Base-by-base conservation (phyloP, 192 early-diverging fungal species). In the Entomortierella lignicola region DNA sequence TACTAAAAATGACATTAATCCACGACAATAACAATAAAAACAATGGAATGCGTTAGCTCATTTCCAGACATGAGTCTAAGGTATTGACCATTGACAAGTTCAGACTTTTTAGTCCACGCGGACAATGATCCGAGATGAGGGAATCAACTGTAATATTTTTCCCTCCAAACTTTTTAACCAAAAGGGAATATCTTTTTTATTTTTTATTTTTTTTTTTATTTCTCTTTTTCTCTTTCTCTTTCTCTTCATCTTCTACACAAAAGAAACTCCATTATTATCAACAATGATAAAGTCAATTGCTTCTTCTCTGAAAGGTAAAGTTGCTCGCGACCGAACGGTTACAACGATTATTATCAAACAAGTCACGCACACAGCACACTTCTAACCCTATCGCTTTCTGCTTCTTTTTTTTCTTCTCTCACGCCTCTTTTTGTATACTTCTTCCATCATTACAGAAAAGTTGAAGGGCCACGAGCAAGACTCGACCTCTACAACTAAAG, bases 241-340 rank as follows among this genome's bases (percentile, higher is more conserved):
- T 15, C 44, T 20, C 44, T 20, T 47, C 44, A 2, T 47, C 2
- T 15, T 20, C 44, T 47, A 12, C 20, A 10, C 39, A 42, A 6
- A 10, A 10, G 26, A 29, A 55, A 29, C 54, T 10, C 10, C 50
- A 55, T 10, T 29, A 20, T 47, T 47, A 47, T 20, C 12, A 3
- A 57, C 31, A 26, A 57, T 57, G 55, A 8, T 57, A 6, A 57
- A 57, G 30, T 34, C 55, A 17, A 30, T 57, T 57, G 25, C 55
- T 20, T 20, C 55, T 5, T 5, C 29, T 5, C 8, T 57, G 13
- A 57, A 57, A 57, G 55, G 55, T 57, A 57, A 3, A 30, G 2
- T 5, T 8, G 18, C 18, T 15, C 47, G n/a, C n/a, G n/a, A n/a
- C n/a, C n/a, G n/a, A n/a, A n/a, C n/a, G n/a, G n/a, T n/a, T n/a